Evolutionary conservation across 352 stramenopile genomes (phyloP).

Genomic region (Hyaloperonospora arabidopsidis): DNA sequence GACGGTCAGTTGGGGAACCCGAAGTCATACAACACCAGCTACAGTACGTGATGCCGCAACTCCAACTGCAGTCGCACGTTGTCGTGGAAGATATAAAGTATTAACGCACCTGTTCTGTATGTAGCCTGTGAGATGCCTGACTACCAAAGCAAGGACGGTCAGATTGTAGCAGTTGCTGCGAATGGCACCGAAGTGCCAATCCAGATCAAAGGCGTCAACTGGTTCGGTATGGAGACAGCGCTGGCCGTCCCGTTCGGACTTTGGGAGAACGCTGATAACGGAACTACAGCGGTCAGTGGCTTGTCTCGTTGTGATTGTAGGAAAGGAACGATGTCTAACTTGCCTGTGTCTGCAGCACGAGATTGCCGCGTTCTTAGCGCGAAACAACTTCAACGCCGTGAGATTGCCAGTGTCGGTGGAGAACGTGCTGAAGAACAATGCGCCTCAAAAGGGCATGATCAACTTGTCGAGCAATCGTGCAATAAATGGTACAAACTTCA

Average conservation of each 20-base stretch:
- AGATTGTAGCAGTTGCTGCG: slow-evolving; percentile 42
- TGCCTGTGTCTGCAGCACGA: slow-evolving; percentile 38
- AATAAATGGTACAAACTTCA: slow-evolving; percentile 64
- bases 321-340: too few relatives aligned
- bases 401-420: slow-evolving; percentile 59
- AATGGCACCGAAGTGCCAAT: slow-evolving; percentile 67
- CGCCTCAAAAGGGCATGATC: slow-evolving; percentile 50
- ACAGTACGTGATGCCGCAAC: slow-evolving; percentile 16
- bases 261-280: slow-evolving; percentile 69
- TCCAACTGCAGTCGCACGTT: not conserved
- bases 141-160: slow-evolving; percentile 71
- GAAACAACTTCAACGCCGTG: slow-evolving; percentile 82
- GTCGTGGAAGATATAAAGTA: not conserved
- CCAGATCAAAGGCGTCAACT: slow-evolving; percentile 72
- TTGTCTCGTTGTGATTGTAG: not conserved
- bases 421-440: slow-evolving; percentile 59
- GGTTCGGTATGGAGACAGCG: slow-evolving; percentile 72
- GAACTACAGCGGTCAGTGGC: slow-evolving; percentile 44
- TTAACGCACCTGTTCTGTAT: not conserved
- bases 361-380: slow-evolving; percentile 61
- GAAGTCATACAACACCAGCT: slow-evolving; percentile 42
- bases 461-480: slow-evolving; percentile 65
- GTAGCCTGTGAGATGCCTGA: slow-evolving; percentile 54
- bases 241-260: slow-evolving; percentile 62
- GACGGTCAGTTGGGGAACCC: slow-evolving; percentile 59